These are phyloP conservation scores for Alnus rubra DNA, from an alignment of 306 rosid species.

Conservation along the genomic window DNA sequence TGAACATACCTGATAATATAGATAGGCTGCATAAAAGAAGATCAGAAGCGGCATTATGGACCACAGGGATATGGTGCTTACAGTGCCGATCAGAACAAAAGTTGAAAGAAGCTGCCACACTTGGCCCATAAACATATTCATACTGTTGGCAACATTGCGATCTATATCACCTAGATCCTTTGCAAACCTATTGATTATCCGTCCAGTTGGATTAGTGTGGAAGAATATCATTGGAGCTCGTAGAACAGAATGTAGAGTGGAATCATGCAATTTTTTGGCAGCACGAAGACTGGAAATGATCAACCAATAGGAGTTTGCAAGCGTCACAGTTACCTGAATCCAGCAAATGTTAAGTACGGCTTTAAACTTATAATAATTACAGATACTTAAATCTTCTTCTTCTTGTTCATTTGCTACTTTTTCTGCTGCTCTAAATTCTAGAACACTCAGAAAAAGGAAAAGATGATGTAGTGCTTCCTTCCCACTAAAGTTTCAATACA, in stretches of 20 bases:
- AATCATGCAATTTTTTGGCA: conserved; percentile 65
- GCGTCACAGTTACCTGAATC: conserved; percentile 67
- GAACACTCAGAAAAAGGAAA: not conserved
- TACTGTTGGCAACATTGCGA: conserved; percentile 46
- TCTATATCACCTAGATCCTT: conserved; percentile 82
- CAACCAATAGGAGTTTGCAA: conserved; percentile 78
- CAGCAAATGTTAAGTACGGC: conserved; percentile 11
- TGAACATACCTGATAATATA: conserved; percentile 72
- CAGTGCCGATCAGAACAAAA: conserved; percentile 75
- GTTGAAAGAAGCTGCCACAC: conserved; percentile 82
- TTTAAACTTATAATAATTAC: not conserved
- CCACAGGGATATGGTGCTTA: conserved; percentile 89
- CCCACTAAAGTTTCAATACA: not conserved
- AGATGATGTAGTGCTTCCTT: not conserved
- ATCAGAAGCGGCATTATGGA: conserved; percentile 82
- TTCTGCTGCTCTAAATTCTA: not conserved
- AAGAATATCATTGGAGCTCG: conserved; percentile 87
- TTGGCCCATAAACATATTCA: conserved; percentile 63
- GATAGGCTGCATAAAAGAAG: conserved; percentile 73
- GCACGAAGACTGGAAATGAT: conserved; percentile 73
- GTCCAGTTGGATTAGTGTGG: conserved; percentile 85
- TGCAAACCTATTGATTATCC: conserved; percentile 88
- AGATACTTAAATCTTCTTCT: not conserved
- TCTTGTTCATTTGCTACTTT: not conserved
- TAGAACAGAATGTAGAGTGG: conserved; percentile 54